Evolutionary conservation across 2,329 filamentous ascomycete species (phyloP).

Genomic region (Cladosporium sp.): DNA sequence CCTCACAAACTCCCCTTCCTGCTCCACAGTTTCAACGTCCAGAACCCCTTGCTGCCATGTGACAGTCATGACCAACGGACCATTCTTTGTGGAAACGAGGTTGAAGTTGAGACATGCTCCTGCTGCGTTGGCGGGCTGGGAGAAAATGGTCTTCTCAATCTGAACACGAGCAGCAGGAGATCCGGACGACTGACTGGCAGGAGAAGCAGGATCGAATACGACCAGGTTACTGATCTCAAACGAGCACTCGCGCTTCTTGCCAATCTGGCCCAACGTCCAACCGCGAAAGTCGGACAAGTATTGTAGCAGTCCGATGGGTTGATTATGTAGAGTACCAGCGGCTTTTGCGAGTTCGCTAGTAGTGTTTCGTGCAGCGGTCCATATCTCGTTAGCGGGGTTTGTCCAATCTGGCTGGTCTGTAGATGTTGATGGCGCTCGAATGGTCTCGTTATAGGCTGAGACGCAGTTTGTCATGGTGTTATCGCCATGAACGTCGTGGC

Average conservation of each 20-base stretch:
- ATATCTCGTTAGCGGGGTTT: conserved; percentile 21
- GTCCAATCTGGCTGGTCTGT: background rate
- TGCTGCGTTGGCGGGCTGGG: conserved; percentile 40
- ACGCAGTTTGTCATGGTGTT: conserved; percentile 37
- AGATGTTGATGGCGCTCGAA: background rate
- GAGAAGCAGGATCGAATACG: conserved; percentile 28
- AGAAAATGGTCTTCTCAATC: conserved; percentile 40
- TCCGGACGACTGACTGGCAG: background rate
- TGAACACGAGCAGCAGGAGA: background rate
- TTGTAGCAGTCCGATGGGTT: conserved; percentile 41
- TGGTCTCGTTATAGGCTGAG: conserved; percentile 18
- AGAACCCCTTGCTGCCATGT: conserved; percentile 44
- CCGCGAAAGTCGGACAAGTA: conserved; percentile 38
- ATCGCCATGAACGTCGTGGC: conserved; percentile 26
- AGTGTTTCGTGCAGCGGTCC: conserved; percentile 31
- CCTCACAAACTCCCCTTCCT: background rate
- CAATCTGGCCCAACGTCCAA: conserved; percentile 39
- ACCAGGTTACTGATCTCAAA: conserved; percentile 47
- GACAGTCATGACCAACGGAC: conserved; percentile 36
- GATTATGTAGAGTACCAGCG: conserved; percentile 33
- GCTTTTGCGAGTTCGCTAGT: conserved; percentile 33
- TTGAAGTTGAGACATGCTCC: conserved; percentile 40
- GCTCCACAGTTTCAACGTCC: conserved; percentile 29
- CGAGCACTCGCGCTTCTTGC: conserved; percentile 36
- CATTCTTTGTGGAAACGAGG: conserved; percentile 37